Conservation (phyloP, 805 yeast species). For the Ogataea paradorogensis region DNA sequence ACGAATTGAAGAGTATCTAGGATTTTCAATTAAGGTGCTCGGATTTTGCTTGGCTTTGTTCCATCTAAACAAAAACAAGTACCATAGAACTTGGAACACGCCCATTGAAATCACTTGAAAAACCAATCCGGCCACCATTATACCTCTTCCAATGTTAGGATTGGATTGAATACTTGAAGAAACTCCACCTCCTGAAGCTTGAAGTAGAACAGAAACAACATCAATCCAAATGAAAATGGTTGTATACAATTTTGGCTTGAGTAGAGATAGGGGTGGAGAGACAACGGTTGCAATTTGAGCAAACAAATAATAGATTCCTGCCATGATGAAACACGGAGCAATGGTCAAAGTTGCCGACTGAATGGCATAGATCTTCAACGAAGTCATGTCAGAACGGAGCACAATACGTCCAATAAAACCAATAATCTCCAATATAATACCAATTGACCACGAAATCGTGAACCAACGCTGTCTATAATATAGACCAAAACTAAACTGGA, state of each 20-base stretch:
- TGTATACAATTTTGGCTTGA: constrained; percentile 60
- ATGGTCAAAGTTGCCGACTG: constrained; percentile 70
- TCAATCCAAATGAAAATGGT: constrained; percentile 67
- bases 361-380: constrained; percentile 46
- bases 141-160: constrained; percentile 49
- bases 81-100: constrained; percentile 51
- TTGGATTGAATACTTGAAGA: constrained; percentile 45
- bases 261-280: constrained; percentile 49
- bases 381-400: constrained; percentile 37
- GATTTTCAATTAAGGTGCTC: constrained; percentile 37
- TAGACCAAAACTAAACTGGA: constrained; percentile 43
- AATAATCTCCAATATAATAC: constrained; percentile 56
- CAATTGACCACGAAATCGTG: constrained; percentile 52
- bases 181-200: constrained; percentile 75
- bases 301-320: constrained; percentile 70
- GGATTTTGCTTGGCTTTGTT: constrained; percentile 24
- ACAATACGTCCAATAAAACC: constrained; percentile 66
- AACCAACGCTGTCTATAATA: constrained; percentile 64
- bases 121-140: constrained; percentile 77
- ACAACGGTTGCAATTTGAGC: constrained; percentile 65
- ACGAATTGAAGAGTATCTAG: constrained; percentile 37
- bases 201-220: constrained; percentile 58
- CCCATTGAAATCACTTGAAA: constrained; percentile 73
- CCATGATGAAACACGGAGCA: constrained; percentile 84
- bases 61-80: constrained; percentile 43